A percentile compares a stretch with the other conserved stretches of the same genome.
These are phyloP conservation scores for Annulohypoxylon nitens DNA, from an alignment of 495 filamentous ascomycete genomes.

Conservation along the genomic window DNA sequence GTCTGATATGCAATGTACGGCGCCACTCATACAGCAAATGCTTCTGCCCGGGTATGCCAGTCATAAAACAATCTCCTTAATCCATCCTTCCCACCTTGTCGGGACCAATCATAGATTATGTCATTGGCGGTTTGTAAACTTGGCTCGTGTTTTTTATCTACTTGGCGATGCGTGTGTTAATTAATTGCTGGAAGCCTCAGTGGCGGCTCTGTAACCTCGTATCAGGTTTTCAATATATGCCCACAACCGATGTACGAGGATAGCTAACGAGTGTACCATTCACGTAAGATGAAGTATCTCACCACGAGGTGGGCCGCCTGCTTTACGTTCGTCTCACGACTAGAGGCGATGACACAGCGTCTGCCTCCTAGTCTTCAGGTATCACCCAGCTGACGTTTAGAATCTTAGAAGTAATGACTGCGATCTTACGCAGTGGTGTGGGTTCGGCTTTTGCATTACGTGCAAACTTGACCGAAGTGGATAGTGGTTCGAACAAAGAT, in stretches of 20 bases:
- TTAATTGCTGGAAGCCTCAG: constrained; percentile 31
- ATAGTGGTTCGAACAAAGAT: background rate
- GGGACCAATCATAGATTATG: constrained; percentile 28
- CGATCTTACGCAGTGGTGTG: constrained; percentile 9
- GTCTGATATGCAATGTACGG: constrained; percentile 27
- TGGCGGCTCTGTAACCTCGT: constrained; percentile 42
- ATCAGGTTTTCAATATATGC: constrained; percentile 48
- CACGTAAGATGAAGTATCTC: constrained; percentile 20
- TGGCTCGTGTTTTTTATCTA: constrained; percentile 30
- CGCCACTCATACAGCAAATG: constrained; percentile 43
- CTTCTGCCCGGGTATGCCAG: constrained; percentile 30
- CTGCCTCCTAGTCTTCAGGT: background rate
- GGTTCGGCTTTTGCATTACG: constrained; percentile 1
- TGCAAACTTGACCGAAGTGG: constrained; percentile 10
- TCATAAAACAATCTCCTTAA: constrained; percentile 23
- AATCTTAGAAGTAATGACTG: background rate
- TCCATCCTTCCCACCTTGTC: constrained; percentile 39
- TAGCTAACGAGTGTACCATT: constrained; percentile 13
- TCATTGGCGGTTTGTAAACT: constrained; percentile 36
- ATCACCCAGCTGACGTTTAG: constrained; percentile 7
- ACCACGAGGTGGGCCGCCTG: constrained; percentile 27
- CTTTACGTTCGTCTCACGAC: constrained; percentile 19
- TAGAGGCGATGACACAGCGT: constrained; percentile 8
- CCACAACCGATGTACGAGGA: constrained; percentile 41
- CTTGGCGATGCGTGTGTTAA: constrained; percentile 37